phyloP scores from a whole-genome alignment of 2,329 filamentous ascomycete genomes.

The Falciphora oryzae region DNA sequence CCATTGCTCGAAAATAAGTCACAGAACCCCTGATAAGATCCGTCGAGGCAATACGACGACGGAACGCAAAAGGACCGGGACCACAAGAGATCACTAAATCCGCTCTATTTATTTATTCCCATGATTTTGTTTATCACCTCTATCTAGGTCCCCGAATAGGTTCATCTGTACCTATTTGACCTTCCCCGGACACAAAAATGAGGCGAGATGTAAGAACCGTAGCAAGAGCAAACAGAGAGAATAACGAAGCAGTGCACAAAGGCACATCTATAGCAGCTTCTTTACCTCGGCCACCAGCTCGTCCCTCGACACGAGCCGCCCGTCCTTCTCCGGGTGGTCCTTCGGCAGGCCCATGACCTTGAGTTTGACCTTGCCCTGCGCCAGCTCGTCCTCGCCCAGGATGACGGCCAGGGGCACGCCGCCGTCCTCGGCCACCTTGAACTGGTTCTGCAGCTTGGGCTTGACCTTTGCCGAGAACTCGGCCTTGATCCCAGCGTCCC shows the following conservation, averaged over 20 bases:
- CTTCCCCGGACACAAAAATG: not conserved
- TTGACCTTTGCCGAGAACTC: constrained; percentile 89
- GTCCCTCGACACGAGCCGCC: constrained; percentile 62
- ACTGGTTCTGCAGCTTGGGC: constrained; percentile 82
- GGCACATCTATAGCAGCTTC: constrained; percentile 17
- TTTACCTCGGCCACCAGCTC: constrained; percentile 61
- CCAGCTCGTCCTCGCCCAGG: constrained; percentile 84
- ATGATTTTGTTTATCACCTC: not conserved
- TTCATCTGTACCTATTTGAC: not conserved
- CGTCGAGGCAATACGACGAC: not conserved
- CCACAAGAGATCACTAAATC: not conserved
- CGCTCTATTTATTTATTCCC: not conserved
- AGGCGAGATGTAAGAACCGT: not conserved
- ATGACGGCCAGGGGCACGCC: constrained; percentile 84
- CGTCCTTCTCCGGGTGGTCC: constrained; percentile 86
- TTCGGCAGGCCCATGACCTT: constrained; percentile 73
- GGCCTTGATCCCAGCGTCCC: constrained; percentile 84
- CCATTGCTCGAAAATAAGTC: no score
- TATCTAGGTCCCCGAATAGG: not conserved
- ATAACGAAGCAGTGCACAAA: no score
- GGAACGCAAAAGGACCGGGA: not conserved
- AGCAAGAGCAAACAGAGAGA: not conserved
- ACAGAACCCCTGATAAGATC: no score
- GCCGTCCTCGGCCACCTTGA: constrained; percentile 78
- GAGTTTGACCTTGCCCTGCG: constrained; percentile 75